Evolutionary conservation across 148 eudicot genomes (phyloP), one percentile per base, ranked within the genome.

Genomic region (Diospyros lotus): DNA sequence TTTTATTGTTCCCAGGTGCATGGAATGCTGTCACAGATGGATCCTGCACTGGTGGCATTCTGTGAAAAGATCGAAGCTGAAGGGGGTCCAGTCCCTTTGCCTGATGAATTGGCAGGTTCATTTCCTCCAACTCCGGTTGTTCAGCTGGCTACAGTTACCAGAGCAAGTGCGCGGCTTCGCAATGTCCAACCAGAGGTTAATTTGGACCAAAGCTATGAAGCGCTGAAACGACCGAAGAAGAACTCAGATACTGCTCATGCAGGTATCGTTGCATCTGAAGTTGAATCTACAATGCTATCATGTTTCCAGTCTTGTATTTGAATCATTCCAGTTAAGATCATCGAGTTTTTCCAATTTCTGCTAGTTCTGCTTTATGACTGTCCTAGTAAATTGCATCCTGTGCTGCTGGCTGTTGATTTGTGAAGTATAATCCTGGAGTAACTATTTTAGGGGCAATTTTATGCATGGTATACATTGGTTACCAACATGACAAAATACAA

Each of bases 21-120:
- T 80, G 99, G 99, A 65, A 96, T 96, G 99, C 82, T 96, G 71
- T 86, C 99, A 73, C 99, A 96, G 81, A 91, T 96, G 88, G 99
- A 96, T 79, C 99, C 97, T 66, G 93, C 93, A 52, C 85, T 96
- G 73, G 91, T 86, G 76, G 89, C 94, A 78, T 93, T 87, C 75
- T 93, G 97, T 83, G 97, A 96, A 72, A 93, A 96, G 83, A 93
- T 96, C 78, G 90, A 86, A 78, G 93, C 81, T 1, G 93, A 96
- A 81, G 98, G 99, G 51, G 99, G 98, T 28, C 98, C 98, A 51
- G 65, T 79, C 72, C 83, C 85, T 52, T 72, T 90, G 82, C 99
- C 99, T 69, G 88, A 84, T 84, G 96, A 85, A 78, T 71, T 86
- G 45, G 88, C 70, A n/a, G 83, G 78, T 73, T 64, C 77, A 46